phyloP scores from a whole-genome alignment of 108 stramenopile genomes.

The Thalassiosira profunda region DNA sequence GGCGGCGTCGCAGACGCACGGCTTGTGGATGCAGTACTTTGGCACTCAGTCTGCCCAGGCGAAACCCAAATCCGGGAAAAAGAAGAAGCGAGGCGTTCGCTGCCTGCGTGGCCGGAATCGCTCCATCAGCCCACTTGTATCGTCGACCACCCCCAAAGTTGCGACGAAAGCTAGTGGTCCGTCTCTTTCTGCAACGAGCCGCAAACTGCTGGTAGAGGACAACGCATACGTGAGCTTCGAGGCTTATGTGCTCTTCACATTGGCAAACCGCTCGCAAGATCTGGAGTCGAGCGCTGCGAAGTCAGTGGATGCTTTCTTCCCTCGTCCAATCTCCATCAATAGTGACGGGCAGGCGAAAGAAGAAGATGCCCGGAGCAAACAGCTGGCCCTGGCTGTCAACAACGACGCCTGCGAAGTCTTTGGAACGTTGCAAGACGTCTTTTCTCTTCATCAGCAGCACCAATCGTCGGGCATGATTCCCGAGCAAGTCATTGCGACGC shows the following conservation, averaged over 20 bases:
- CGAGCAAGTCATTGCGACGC: slow-evolving; percentile 32
- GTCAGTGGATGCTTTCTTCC: slow-evolving; percentile 10
- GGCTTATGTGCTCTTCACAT: slow-evolving; percentile 28
- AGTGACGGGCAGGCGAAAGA: not conserved
- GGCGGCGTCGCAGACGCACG: slow-evolving; percentile 3
- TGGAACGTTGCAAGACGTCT: slow-evolving; percentile 48
- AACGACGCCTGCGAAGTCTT: slow-evolving; percentile 13
- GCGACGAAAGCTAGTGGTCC: not conserved
- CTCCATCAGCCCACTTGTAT: slow-evolving; percentile 34
- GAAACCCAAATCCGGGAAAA: too few species aligned
- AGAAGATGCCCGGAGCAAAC: not conserved
- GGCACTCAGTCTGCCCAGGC: too few species aligned
- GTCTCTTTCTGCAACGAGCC: not conserved
- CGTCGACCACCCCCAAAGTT: slow-evolving; percentile 16
- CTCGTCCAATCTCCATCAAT: slow-evolving; percentile 22
- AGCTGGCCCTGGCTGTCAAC: slow-evolving; percentile 8
- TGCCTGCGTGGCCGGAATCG: slow-evolving; percentile 36
- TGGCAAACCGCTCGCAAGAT: slow-evolving; percentile 13
- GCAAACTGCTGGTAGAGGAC: slow-evolving; percentile 7
- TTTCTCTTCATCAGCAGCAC: slow-evolving; percentile 29
- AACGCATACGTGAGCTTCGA: slow-evolving; percentile 32
- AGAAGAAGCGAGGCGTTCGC: slow-evolving; percentile 28
- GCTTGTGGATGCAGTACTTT: slow-evolving; percentile 22
- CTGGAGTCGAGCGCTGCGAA: not conserved
- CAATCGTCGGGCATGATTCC: slow-evolving; percentile 42